A percentile compares a stretch with the other conserved stretches of the same genome.
Evolutionary conservation across 768 basidiomycete species (phyloP).

Genomic region (Lentinula guzmanii): DNA sequence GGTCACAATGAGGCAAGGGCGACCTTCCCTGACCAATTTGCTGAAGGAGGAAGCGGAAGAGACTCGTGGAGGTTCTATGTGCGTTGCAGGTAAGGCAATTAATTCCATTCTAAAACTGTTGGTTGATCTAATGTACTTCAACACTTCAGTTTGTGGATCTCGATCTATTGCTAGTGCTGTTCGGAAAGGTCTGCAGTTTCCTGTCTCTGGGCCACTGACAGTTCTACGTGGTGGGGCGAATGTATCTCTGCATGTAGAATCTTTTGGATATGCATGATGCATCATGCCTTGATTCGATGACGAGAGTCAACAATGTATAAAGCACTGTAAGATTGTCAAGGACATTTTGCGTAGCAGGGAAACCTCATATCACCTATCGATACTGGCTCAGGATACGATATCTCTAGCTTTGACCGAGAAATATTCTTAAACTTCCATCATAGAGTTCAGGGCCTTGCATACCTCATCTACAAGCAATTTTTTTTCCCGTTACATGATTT

Average conservation of each 20-base stretch:
- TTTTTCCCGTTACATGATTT: no score
- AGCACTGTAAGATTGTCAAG: no score
- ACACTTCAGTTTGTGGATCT: constrained; percentile 19
- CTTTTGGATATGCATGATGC: constrained; percentile 32
- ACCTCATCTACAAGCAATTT: no score
- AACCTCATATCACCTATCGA: no score
- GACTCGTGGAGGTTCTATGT: constrained; percentile 13
- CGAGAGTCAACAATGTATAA: no score
- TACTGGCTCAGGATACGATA: no score
- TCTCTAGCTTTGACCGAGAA: no score
- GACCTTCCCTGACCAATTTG: constrained; percentile 15
- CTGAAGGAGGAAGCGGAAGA: constrained; percentile 15
- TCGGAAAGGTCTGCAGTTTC: constrained; percentile 14
- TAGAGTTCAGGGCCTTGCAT: no score
- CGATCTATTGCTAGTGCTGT: constrained; percentile 14
- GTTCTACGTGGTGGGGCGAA: constrained; percentile 30
- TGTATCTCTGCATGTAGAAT: constrained; percentile 30
- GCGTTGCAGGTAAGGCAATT: constrained; percentile 17
- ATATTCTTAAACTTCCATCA: no score
- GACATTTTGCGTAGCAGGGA: no score
- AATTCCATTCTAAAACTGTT: background rate
- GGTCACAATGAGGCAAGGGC: constrained; percentile 9
- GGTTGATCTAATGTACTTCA: background rate
- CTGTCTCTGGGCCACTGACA: constrained; percentile 15
- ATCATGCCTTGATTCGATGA: no score